Percentiles rank a stretch among this genome's conserved stretches.
Conservation (phyloP, 2,329 filamentous ascomycete genomes). For the Pyrenochaeta sp. region DNA sequence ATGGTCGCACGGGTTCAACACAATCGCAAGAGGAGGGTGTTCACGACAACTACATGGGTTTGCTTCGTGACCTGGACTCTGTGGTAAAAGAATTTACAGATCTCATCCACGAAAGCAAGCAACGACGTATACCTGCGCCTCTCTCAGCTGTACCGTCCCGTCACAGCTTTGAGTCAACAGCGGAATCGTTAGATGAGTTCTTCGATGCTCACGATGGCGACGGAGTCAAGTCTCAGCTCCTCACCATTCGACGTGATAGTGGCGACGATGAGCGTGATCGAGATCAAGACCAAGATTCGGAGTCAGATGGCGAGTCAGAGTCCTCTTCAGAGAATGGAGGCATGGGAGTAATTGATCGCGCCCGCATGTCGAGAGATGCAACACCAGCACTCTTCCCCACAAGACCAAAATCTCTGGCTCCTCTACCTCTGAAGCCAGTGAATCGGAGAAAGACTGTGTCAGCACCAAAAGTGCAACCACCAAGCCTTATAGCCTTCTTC, state of each 20-base stretch:
- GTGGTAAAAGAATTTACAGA: conserved; percentile 84
- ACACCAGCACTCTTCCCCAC: conserved; percentile 71
- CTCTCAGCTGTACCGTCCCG: conserved; percentile 54
- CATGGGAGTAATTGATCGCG: conserved; percentile 51
- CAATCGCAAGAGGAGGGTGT: conserved; percentile 68
- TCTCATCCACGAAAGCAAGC: conserved; percentile 80
- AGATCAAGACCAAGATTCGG: conserved; percentile 47
- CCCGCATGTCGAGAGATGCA: conserved; percentile 41
- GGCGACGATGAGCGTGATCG: conserved; percentile 60
- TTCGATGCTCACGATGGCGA: conserved; percentile 82
- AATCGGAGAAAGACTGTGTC: conserved; percentile 75
- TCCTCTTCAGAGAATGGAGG: conserved; percentile 68
- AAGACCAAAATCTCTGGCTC: conserved; percentile 77
- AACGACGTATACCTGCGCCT: conserved; percentile 69
- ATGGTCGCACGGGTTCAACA: conserved; percentile 45
- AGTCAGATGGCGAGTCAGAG: conserved; percentile 66
- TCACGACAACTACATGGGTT: conserved; percentile 81
- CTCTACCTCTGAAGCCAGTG: conserved; percentile 77
- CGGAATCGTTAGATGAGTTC: conserved; percentile 81
- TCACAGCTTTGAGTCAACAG: conserved; percentile 79
- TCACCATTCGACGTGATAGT: conserved; percentile 76
- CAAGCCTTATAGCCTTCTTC: conserved; percentile 91
- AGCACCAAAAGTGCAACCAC: conserved; percentile 78
- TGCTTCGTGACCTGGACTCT: conserved; percentile 85
- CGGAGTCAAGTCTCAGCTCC: conserved; percentile 65